Conservation (phyloP, 2,329 filamentous ascomycete genomes). For the Aspergillus ustus region DNA sequence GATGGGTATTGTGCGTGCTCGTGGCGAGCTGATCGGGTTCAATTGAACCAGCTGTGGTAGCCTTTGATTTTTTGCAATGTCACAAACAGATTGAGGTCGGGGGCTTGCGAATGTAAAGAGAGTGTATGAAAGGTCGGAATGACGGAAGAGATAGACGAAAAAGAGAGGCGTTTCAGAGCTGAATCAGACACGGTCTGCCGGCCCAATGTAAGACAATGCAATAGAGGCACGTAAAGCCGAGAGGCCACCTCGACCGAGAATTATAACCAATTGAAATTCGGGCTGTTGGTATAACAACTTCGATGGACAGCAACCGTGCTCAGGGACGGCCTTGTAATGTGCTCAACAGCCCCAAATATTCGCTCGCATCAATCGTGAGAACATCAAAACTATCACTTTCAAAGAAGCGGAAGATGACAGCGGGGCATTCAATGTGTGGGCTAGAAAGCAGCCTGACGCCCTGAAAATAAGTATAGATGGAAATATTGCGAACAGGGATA, state of each 20-base stretch:
- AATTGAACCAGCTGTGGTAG: not conserved
- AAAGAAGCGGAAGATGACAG: conserved; percentile 17
- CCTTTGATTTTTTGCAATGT: not conserved
- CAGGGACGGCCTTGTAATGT: conserved; percentile 17
- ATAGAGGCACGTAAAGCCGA: conserved; percentile 11
- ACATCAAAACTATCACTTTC: conserved; percentile 34
- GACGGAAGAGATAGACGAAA: conserved; percentile 18
- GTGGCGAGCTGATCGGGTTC: not conserved
- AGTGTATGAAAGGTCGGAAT: conserved; percentile 1
- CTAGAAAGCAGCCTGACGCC: conserved; percentile 19
- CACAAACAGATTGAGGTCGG: not conserved
- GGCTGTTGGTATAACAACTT: conserved; percentile 16
- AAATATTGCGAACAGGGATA: conserved; percentile 27
- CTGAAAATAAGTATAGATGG: conserved; percentile 20
- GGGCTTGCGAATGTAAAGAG: not conserved
- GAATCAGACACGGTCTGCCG: conserved; percentile 22
- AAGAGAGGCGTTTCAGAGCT: conserved; percentile 20
- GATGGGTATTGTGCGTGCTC: conserved; percentile 1
- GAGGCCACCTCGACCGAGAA: conserved; percentile 12
- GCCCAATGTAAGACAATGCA: conserved; percentile 10
- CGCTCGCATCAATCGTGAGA: conserved; percentile 40
- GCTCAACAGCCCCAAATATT: conserved; percentile 27
- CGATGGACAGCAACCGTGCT: conserved; percentile 18
- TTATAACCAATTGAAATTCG: conserved; percentile 16
- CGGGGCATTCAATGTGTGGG: conserved; percentile 25